Evolutionary conservation across 1,284 basidiomycete genomes (phyloP).

Genomic region (Naganishia albida): DNA sequence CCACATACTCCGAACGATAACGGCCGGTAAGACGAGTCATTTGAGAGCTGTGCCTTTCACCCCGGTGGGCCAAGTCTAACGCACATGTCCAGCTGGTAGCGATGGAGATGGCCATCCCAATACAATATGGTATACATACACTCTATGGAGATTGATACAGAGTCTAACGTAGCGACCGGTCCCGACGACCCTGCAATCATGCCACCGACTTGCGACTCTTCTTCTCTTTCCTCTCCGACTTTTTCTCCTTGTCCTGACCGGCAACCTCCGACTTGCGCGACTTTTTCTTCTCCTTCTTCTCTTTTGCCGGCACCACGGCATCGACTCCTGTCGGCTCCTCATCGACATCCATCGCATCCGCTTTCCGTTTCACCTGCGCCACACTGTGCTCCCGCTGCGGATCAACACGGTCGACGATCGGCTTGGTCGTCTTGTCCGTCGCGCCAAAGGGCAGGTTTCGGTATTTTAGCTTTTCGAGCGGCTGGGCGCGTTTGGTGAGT

Average conservation of each 20-base stretch:
- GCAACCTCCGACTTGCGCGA: slow-evolving; percentile 19
- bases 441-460: slow-evolving; percentile 34
- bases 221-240: slow-evolving; percentile 23
- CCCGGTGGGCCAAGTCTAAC: no score
- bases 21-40: no score
- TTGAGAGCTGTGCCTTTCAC: no score
- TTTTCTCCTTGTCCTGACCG: slow-evolving; percentile 16
- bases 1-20: no score
- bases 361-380: slow-evolving; percentile 14
- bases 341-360: slow-evolving; percentile 19
- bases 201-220: slow-evolving; percentile 31
- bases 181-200: neutral
- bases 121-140: slow-evolving; percentile 5
- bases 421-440: slow-evolving; percentile 12
- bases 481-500: slow-evolving; percentile 26
- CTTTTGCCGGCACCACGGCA: slow-evolving; percentile 1
- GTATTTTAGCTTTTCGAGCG: slow-evolving; percentile 30
- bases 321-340: slow-evolving; percentile 4
- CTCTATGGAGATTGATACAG: slow-evolving; percentile 3
- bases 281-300: slow-evolving; percentile 25
- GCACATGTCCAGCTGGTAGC: no score
- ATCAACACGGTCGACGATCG: slow-evolving; percentile 22
- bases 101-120: no score
- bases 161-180: neutral
- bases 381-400: slow-evolving; percentile 7